Evolutionary conservation across 1,139 yeast genomes (phyloP).

Genomic region (Pneumocystis sp.): DNA sequence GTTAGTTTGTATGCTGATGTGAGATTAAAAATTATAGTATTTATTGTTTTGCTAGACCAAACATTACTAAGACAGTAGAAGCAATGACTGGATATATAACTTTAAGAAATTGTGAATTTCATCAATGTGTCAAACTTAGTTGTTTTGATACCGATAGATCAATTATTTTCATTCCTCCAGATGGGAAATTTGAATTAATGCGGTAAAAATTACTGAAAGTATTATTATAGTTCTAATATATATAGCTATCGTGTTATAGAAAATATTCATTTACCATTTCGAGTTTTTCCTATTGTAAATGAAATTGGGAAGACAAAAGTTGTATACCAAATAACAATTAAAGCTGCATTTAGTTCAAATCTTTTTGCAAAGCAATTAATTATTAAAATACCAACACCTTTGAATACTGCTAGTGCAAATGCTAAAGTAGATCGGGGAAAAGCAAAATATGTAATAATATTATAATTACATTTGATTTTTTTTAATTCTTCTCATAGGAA

Average conservation of each 20-base stretch:
- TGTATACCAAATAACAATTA: slow-evolving; percentile 45
- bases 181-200: slow-evolving; percentile 84
- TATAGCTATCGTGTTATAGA: slow-evolving; percentile 39
- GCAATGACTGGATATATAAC: slow-evolving; percentile 39
- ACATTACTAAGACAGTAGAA: background rate
- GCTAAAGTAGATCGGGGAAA: slow-evolving; percentile 42
- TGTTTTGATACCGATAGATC: slow-evolving; percentile 52
- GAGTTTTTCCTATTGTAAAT: slow-evolving; percentile 45
- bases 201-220: slow-evolving; percentile 18
- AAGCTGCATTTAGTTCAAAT: slow-evolving; percentile 48
- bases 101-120: slow-evolving; percentile 72
- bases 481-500: slow-evolving; percentile 17
- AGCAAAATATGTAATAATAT: slow-evolving; percentile 33
- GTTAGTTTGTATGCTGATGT: slow-evolving; percentile 10
- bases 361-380: slow-evolving; percentile 51
- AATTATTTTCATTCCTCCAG: slow-evolving; percentile 74
- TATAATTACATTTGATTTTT: background rate
- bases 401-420: slow-evolving; percentile 39
- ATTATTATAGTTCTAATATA: background rate
- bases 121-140: slow-evolving; percentile 66
- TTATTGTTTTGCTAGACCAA: background rate
- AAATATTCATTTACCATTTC: slow-evolving; percentile 57
- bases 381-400: slow-evolving; percentile 57
- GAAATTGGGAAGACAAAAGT: slow-evolving; percentile 37
- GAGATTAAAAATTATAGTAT: slow-evolving; percentile 3